These are phyloP conservation scores for Cicer pinnatifidum DNA, from an alignment of 306 rosid species.

Conservation along the genomic window DNA sequence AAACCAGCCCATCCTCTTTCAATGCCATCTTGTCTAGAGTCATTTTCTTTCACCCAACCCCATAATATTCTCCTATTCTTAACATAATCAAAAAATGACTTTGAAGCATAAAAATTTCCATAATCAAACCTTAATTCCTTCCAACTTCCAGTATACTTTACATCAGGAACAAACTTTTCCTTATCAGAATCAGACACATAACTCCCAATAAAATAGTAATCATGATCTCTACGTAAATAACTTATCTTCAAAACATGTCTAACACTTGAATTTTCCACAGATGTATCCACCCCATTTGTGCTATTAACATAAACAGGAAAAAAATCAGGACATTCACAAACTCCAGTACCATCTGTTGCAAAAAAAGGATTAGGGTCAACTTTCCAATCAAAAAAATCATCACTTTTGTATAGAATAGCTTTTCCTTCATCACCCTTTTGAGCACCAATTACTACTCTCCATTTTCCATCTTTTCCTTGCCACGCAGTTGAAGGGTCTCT, in stretches of 20 bases:
- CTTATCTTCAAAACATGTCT: slow-evolving; percentile 61
- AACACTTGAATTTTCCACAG: slow-evolving; percentile 21
- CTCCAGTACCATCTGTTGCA: slow-evolving; percentile 44
- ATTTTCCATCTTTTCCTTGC: slow-evolving; percentile 52
- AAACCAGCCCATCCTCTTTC: slow-evolving; percentile 76
- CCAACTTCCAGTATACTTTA: slow-evolving; percentile 39
- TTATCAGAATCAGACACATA: slow-evolving; percentile 44
- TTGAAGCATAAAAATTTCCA: slow-evolving; percentile 56
- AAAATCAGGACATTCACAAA: slow-evolving; percentile 65
- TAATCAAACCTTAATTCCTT: slow-evolving; percentile 51
- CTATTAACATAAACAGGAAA: slow-evolving; percentile 52
- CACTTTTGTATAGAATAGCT: slow-evolving; percentile 50
- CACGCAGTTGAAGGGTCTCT: slow-evolving; percentile 72
- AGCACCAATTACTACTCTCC: slow-evolving; percentile 58
- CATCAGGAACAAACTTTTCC: slow-evolving; percentile 49
- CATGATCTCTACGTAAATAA: slow-evolving; percentile 2
- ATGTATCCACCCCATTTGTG: slow-evolving; percentile 50
- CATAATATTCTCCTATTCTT: slow-evolving; percentile 58
- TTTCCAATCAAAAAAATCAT: slow-evolving; percentile 57
- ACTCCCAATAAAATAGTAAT: slow-evolving; percentile 54
- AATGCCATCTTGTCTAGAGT: slow-evolving; percentile 47
- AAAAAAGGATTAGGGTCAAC: slow-evolving; percentile 44
- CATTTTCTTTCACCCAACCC: slow-evolving; percentile 48
- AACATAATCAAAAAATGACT: slow-evolving; percentile 45
- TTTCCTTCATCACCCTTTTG: slow-evolving; percentile 50